A percentile compares a stretch with the other conserved stretches of the same genome.
phyloP scores from a whole-genome alignment of 2,329 filamentous ascomycete species.

The Botrytis paeoniae region DNA sequence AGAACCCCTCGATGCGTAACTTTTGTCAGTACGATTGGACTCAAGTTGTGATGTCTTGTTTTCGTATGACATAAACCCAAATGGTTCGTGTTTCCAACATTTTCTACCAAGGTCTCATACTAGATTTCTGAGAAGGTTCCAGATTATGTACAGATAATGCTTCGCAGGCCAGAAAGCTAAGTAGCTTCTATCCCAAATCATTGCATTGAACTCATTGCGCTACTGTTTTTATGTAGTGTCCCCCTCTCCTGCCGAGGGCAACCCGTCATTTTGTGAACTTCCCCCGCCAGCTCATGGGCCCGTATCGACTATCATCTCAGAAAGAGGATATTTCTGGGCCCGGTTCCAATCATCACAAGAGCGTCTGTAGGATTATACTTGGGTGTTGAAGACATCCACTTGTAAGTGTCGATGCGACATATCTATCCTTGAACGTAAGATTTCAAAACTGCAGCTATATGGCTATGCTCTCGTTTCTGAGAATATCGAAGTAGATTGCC shows the following conservation, averaged over 20 bases:
- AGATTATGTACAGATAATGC: background rate
- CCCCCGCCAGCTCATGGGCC: background rate
- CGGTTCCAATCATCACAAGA: conserved; percentile 31
- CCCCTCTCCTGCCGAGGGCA: background rate
- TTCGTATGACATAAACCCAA: background rate
- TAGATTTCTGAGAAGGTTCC: background rate
- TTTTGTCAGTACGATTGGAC: background rate
- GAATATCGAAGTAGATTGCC: conserved; percentile 24
- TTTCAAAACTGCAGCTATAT: conserved; percentile 31
- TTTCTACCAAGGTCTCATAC: background rate
- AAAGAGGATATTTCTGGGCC: background rate
- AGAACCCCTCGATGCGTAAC: background rate
- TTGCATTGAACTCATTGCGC: accelerated
- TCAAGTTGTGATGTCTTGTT: too few species aligned
- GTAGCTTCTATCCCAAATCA: background rate
- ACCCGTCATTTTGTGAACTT: background rate
- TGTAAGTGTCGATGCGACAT: conserved; percentile 34
- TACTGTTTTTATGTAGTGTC: background rate
- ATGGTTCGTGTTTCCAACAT: too few species aligned
- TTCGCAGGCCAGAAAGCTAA: background rate
- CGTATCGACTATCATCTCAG: background rate
- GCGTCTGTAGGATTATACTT: conserved; percentile 38
- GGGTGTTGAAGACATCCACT: conserved; percentile 28
- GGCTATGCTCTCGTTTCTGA: conserved; percentile 22
- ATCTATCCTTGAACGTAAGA: conserved; percentile 34